phyloP scores from a whole-genome alignment of 495 filamentous ascomycete genomes.

The Penicillium subrubescens region DNA sequence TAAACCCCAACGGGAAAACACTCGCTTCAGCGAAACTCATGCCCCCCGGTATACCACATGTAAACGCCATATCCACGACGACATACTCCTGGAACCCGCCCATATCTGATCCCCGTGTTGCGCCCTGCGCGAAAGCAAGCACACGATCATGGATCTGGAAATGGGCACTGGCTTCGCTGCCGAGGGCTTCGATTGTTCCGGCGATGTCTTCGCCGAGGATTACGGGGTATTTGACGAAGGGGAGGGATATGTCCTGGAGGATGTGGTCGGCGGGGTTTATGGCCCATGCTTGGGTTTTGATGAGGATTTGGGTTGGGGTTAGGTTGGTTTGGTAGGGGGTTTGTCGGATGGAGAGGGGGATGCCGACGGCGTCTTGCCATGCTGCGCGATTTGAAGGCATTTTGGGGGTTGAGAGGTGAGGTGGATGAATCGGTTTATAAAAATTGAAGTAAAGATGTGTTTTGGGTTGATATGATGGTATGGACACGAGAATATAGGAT shows the following conservation, averaged over 20 bases:
- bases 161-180: conserved; percentile 35
- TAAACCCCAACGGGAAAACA: neutral
- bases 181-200: conserved; percentile 53
- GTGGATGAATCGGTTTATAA: neutral
- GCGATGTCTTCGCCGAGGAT: conserved; percentile 58
- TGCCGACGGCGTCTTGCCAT: neutral
- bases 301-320: neutral
- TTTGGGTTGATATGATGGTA: neutral
- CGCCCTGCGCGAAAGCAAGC: conserved; percentile 20
- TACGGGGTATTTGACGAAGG: conserved; percentile 42
- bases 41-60: neutral
- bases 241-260: conserved; percentile 6
- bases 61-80: neutral
- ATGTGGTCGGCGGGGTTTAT: conserved; percentile 15
- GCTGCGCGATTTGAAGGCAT: neutral
- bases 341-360: neutral
- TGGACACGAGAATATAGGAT: neutral
- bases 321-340: neutral
- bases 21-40: neutral
- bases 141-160: conserved; percentile 47
- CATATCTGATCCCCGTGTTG: neutral
- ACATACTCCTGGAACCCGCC: neutral
- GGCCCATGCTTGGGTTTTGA: conserved; percentile 11
- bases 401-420: neutral
- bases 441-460: neutral